Base-by-base conservation (phyloP, 768 basidiomycete species). In the Trametes sanguinea region DNA sequence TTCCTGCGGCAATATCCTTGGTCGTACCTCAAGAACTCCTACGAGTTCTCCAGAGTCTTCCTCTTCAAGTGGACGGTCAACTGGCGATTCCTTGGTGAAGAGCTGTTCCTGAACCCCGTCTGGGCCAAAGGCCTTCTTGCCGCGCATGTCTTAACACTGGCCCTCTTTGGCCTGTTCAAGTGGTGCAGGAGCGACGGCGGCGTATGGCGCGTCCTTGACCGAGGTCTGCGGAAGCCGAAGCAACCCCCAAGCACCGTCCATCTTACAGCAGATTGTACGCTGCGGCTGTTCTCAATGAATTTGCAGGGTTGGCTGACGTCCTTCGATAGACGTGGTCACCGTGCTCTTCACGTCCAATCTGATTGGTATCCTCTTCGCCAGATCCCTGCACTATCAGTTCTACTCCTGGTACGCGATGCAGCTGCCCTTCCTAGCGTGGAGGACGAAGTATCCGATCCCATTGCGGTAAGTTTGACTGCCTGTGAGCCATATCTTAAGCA, bases 1-100 rank as follows among this genome's bases (percentile, higher is more conserved):
- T 97, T 94, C 78, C 76, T 95, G 47, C 73, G 77, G 43, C 76
- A 81, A 57, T 78, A 89, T 63, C 76, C 82, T 3, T 69, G 76
- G 70, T 80, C 85, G 22, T 99, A 99, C 74, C 67, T 93, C 43
- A 77, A 75, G 27, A 81, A 82, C 17, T 90, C 97, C 2, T 99
- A 96, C 72, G 88, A 98, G 70, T 79, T 99, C 58, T 86, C 86
- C 3, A 88, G 97, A 13, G 81, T 87, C 7, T 99, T 99, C 76
- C 75, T 97, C 33, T 97, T 91, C 74, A 87, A 92, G 72, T 99
- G 96, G 96, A 98, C 96, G 0, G 95, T 98, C 58, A 99, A 98
- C 71, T 99, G 97, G 97, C 84, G 94, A 47, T 89, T 96, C 69
- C 64, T 99, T 2, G 77, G 81, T 30, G 91, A 95, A 71, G 77